Percentiles rank a stretch among this genome's conserved stretches.
Conservation (phyloP, 2,329 filamentous ascomycete species). For the Aspergillus uvarum region DNA sequence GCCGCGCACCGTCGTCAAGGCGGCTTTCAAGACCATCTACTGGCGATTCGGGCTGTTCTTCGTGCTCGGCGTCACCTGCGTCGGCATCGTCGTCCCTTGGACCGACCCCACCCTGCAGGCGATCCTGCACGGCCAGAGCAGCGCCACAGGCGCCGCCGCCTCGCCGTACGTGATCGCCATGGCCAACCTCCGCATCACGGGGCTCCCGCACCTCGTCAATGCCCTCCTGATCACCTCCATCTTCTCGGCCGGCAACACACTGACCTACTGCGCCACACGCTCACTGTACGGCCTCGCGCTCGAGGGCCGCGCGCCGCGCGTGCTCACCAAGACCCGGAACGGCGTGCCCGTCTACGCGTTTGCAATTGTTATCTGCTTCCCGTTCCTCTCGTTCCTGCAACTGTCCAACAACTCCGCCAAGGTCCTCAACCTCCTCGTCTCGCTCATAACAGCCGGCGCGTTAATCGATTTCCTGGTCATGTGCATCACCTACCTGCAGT, state of each 20-base stretch:
- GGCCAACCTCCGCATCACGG: slow-evolving; percentile 53
- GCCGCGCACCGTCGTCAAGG: slow-evolving; percentile 64
- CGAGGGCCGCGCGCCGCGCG: slow-evolving; percentile 53
- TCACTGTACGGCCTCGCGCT: slow-evolving; percentile 55
- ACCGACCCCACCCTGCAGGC: slow-evolving; percentile 50
- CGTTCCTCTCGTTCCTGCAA: slow-evolving; percentile 55
- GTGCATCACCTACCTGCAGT: slow-evolving; percentile 58
- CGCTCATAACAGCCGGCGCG: slow-evolving; percentile 57
- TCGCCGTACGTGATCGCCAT: slow-evolving; percentile 66
- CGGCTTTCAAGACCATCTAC: slow-evolving; percentile 72
- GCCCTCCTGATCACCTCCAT: slow-evolving; percentile 56
- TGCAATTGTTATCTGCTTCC: slow-evolving; percentile 54
- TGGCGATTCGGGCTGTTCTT: slow-evolving; percentile 72
- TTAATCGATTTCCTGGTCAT: slow-evolving; percentile 63
- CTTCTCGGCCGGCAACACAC: slow-evolving; percentile 58
- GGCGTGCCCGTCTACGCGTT: slow-evolving; percentile 64
- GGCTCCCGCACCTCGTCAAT: slow-evolving; percentile 60
- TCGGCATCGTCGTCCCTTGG: slow-evolving; percentile 67
- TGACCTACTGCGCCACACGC: slow-evolving; percentile 55
- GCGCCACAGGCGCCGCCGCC: slow-evolving; percentile 46
- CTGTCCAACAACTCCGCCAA: slow-evolving; percentile 50
- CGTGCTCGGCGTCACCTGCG: slow-evolving; percentile 65
- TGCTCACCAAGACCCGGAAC: slow-evolving; percentile 59
- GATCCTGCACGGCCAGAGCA: slow-evolving; percentile 18
- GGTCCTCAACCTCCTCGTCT: slow-evolving; percentile 57